A percentile compares a stretch with the other conserved stretches of the same genome.
Conservation (phyloP, 176 grass and related monocot species). For the Musa itinerans region DNA sequence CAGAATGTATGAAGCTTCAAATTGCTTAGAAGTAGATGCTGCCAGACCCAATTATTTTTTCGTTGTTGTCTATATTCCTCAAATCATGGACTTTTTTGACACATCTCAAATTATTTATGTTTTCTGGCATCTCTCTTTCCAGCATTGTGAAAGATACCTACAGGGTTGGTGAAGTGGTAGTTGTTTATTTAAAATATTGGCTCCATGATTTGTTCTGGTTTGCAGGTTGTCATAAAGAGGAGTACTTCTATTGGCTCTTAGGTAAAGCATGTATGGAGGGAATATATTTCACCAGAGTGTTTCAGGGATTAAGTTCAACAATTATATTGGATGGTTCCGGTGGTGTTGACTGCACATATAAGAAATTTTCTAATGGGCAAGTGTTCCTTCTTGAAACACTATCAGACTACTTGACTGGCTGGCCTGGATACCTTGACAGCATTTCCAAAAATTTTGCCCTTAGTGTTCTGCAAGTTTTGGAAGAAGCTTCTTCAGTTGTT, state of each 20-base stretch:
- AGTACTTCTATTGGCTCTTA: constrained; percentile 75
- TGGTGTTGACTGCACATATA: constrained; percentile 13
- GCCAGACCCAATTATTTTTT: not conserved
- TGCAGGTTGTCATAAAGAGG: constrained; percentile 68
- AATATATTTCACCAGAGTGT: constrained; percentile 45
- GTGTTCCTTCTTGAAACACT: constrained; percentile 51
- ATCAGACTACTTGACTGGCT: constrained; percentile 56
- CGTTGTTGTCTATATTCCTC: not conserved
- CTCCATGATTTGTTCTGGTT: not conserved
- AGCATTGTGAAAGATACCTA: not conserved
- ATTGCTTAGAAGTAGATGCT: not conserved
- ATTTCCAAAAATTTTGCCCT: constrained; percentile 43
- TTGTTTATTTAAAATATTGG: not conserved
- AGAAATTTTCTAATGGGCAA: constrained; percentile 36
- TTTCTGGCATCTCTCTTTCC: not conserved
- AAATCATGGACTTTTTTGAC: not conserved
- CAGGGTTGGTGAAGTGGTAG: not conserved
- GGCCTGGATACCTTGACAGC: constrained; percentile 44
- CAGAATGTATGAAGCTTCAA: not conserved
- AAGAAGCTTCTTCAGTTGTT: constrained; percentile 37
- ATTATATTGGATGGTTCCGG: not conserved
- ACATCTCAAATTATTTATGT: not conserved
- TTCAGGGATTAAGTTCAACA: constrained; percentile 29
- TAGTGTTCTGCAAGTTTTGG: constrained; percentile 45
- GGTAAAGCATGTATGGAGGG: constrained; percentile 70